A percentile compares a stretch with the other conserved stretches of the same genome.
These are phyloP conservation scores for Colletotrichum sp. DNA, from an alignment of 2,329 filamentous ascomycete genomes.

Conservation along the genomic window DNA sequence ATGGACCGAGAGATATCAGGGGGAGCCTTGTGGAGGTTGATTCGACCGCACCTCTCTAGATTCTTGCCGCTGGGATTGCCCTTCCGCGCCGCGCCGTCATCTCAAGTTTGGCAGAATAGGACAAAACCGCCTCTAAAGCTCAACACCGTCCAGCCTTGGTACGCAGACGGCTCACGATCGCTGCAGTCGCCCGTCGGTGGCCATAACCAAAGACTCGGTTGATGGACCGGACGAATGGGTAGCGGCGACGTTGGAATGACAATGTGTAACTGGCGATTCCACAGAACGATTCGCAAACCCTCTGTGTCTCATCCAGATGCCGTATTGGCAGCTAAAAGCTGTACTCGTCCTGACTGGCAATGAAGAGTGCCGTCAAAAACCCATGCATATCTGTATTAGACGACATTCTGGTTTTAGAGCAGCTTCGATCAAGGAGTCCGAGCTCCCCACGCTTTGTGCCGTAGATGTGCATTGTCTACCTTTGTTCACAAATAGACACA, in stretches of 20 bases:
- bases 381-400: not conserved
- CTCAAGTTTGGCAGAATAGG: not conserved
- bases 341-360: not conserved
- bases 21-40: not conserved
- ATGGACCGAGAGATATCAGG: not conserved
- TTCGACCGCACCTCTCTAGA: not conserved
- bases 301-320: not conserved
- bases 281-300: not conserved
- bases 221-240: not conserved
- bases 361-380: not conserved
- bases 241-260: not conserved
- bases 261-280: not conserved
- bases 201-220: conserved; percentile 5
- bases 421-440: not conserved
- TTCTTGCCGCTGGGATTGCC: not conserved
- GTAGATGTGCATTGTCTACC: not conserved
- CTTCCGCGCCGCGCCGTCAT: not conserved
- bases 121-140: not conserved
- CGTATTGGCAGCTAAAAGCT: not conserved
- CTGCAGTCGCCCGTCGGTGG: conserved; percentile 1
- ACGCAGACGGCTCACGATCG: not conserved
- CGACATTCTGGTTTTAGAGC: not conserved
- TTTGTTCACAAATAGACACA: not conserved
- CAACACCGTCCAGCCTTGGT: not conserved
- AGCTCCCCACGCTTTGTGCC: not conserved